phyloP scores from a whole-genome alignment of 192 early-diverging fungal genomes.

The Rhizoclosmatium globosum region DNA sequence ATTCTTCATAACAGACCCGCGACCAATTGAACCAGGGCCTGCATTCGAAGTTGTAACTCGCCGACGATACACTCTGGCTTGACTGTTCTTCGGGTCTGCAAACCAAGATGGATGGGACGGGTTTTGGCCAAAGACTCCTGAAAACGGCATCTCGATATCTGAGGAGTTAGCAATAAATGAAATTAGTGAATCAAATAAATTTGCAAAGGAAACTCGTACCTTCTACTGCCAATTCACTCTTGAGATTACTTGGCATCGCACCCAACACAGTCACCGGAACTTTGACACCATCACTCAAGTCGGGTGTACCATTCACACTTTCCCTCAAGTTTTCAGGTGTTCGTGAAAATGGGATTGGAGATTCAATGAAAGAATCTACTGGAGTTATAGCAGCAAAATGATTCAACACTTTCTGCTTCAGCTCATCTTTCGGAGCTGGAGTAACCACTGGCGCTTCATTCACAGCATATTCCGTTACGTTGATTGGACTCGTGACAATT shows the following conservation, averaged over 20 bases:
- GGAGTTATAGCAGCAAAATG: background rate
- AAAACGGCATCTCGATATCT: background rate
- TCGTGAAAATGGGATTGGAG: no score
- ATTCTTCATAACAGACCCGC: background rate
- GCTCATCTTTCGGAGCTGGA: background rate
- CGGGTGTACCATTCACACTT: no score
- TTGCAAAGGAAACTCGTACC: background rate
- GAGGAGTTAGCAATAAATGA: background rate
- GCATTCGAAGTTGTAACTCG: background rate
- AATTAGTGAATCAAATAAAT: background rate
- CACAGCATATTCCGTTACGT: background rate
- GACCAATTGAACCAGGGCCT: background rate
- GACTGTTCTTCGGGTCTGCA: background rate
- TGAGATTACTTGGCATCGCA: background rate
- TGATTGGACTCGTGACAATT: no score
- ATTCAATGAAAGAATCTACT: background rate
- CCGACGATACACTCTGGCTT: background rate
- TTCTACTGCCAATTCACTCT: background rate
- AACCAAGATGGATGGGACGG: background rate
- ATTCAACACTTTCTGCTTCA: background rate
- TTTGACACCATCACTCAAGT: no score
- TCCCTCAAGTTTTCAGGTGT: no score
- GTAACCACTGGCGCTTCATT: background rate
- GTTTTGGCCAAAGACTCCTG: background rate
- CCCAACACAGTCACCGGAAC: background rate